Conservation (phyloP, 495 filamentous ascomycete species). For the Glarea lozoyensis region DNA sequence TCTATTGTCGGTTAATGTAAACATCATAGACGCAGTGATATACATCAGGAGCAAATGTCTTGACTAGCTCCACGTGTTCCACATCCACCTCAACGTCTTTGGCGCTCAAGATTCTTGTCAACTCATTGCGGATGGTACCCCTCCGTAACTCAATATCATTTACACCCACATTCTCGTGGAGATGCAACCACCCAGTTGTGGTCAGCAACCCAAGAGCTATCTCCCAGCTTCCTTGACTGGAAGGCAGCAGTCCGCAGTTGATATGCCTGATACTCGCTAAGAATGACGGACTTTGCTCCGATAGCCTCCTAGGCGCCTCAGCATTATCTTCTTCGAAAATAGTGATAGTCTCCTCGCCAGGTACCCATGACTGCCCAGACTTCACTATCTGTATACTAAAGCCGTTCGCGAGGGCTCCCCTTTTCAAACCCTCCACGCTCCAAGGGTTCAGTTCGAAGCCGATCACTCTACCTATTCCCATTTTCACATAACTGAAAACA, state of each 20-base stretch:
- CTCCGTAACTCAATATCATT: constrained; percentile 49
- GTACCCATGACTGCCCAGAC: constrained; percentile 21
- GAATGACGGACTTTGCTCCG: constrained; percentile 15
- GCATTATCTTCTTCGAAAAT: constrained; percentile 68
- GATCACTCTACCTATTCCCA: constrained; percentile 61
- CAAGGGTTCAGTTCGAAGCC: constrained; percentile 88
- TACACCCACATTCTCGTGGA: constrained; percentile 76
- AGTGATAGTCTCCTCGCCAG: constrained; percentile 37
- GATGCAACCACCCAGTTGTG: constrained; percentile 54
- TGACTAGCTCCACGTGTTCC: constrained; percentile 71
- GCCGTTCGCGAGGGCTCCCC: constrained; percentile 60
- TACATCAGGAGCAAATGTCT: constrained; percentile 86
- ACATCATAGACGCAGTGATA: constrained; percentile 87
- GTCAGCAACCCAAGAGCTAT: constrained; percentile 49
- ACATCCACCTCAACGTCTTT: constrained; percentile 29
- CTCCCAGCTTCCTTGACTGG: constrained; percentile 55
- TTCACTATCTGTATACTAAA: constrained; percentile 49
- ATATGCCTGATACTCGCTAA: constrained; percentile 43
- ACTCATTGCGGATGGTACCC: constrained; percentile 36
- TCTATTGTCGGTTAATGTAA: constrained; percentile 1
- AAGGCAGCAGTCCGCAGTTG: constrained; percentile 73
- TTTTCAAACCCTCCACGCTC: constrained; percentile 71
- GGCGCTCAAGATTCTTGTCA: constrained; percentile 21
- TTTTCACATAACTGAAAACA: constrained; percentile 63
- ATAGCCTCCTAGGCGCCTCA: constrained; percentile 40